These are phyloP conservation scores for Aspergillus transmontanensis DNA, from an alignment of 2,329 filamentous ascomycete species.

Conservation along the genomic window DNA sequence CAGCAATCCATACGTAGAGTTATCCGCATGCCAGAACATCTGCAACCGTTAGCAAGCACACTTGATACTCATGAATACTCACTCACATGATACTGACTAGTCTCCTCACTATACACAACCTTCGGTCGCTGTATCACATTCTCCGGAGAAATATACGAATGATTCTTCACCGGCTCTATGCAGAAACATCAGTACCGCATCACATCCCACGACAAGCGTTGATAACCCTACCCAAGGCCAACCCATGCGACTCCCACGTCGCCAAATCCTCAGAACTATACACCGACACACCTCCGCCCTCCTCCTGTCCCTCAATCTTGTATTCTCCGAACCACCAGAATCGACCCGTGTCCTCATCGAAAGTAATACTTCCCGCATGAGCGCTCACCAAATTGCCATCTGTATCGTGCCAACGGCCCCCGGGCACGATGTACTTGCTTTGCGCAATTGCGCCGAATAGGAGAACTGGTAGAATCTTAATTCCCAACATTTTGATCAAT, in stretches of 20 bases:
- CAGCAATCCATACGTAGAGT: conserved; percentile 58
- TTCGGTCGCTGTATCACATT: conserved; percentile 66
- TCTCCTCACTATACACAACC: conserved; percentile 59
- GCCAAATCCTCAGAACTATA: conserved; percentile 64
- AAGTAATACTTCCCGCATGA: conserved; percentile 60
- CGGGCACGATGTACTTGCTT: conserved; percentile 63
- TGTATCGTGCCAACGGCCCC: conserved; percentile 63
- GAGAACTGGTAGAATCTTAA: background rate
- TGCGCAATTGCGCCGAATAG: conserved; percentile 11
- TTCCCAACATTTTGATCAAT: conserved; percentile 6
- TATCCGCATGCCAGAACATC: conserved; percentile 66
- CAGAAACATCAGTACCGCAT: background rate
- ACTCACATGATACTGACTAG: conserved; percentile 59
- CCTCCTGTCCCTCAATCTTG: conserved; percentile 59
- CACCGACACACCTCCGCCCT: conserved; percentile 63
- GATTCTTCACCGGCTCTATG: conserved; percentile 54
- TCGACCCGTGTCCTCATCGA: conserved; percentile 55
- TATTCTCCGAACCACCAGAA: conserved; percentile 67
- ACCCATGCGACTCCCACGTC: conserved; percentile 61
- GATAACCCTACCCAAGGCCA: conserved; percentile 54
- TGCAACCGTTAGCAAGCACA: conserved; percentile 15
- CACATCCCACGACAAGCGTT: background rate
- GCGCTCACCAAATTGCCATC: conserved; percentile 63
- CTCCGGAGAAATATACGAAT: conserved; percentile 57
- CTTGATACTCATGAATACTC: fast-evolving